Conservation (phyloP, 1,284 basidiomycete genomes). For the Tylopilus sp. region DNA sequence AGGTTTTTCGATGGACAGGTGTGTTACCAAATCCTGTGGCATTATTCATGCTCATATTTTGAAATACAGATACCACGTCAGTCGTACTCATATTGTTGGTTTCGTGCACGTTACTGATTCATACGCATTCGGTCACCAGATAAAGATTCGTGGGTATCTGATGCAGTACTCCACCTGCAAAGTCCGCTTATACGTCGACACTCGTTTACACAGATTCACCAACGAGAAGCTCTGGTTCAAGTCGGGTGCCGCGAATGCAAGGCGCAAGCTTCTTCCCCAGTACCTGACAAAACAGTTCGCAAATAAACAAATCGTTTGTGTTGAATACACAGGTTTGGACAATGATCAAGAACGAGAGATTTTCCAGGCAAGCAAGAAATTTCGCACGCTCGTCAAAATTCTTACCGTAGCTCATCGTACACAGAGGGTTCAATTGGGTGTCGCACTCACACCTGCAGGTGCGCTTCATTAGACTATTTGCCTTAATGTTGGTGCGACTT, state of each 20-base stretch:
- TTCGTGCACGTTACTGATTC: conserved; percentile 5
- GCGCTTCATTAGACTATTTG: conserved; percentile 2
- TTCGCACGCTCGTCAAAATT: not conserved
- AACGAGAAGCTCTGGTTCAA: conserved; percentile 42
- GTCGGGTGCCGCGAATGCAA: conserved; percentile 14
- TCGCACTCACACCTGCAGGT: conserved; percentile 45
- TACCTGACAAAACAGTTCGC: conserved; percentile 34
- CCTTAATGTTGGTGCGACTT: not conserved
- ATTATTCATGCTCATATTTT: conserved; percentile 1
- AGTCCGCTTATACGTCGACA: not conserved
- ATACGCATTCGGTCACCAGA: conserved; percentile 22
- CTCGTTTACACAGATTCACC: conserved; percentile 27
- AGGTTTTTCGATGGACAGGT: conserved; percentile 52
- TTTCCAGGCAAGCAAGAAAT: conserved; percentile 30
- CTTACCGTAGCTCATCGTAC: not conserved
- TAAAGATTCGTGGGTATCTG: conserved; percentile 39
- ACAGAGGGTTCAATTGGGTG: conserved; percentile 42
- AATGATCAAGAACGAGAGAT: conserved; percentile 35
- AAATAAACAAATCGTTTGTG: conserved; percentile 49
- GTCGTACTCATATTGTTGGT: conserved; percentile 16
- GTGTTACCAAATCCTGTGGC: conserved; percentile 17
- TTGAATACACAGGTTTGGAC: conserved; percentile 44
- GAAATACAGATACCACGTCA: conserved; percentile 33
- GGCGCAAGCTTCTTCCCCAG: conserved; percentile 30
- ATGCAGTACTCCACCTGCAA: not conserved